Base-by-base conservation (phyloP, 805 yeast genomes). In the Starmerella bombicola region DNA sequence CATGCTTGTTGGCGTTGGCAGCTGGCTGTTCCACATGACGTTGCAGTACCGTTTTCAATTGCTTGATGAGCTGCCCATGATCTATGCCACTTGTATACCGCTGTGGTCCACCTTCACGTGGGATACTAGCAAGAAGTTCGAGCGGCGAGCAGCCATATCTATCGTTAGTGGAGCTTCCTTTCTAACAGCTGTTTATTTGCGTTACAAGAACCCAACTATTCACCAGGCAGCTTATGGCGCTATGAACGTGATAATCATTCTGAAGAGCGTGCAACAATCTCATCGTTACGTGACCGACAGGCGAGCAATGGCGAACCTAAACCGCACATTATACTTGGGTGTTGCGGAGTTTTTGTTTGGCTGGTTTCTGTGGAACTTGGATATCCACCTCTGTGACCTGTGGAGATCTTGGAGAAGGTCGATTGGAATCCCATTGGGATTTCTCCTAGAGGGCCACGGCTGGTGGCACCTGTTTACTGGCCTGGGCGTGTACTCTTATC, bases 11-110 rank as follows among this genome's bases (percentile, higher is more conserved):
- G 98, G 98, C 0, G 60, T 88, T 17, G 98, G 98, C 3, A 75
- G 84, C 16, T 91, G 96, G 88, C 63, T 85, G 47, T 91, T 91
- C 66, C 98, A 91, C 61, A 91, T 91, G 95, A 88, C 97, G 4
- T 68, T 91, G 52, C 69, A 74, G 49, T 91, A 88, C 61, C 83
- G 80, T 56, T 91, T 72, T 64, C 98, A 91, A 63, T 60, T 91
- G 48, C 68, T 91, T 59, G 98, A 91, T 63, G 98, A 91, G 60
- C 67, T 91, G 54, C 98, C 98, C 30, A 91, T 91, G 98, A 83
- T 91, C 47, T 91, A 91, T 62, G 96, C 95, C 18, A 91, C 98
- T 2, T 88, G 95, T 49, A 76, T 88, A 21, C 97, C 98, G 0
- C 77, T 84, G 46, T 83, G 93, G 93, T 70, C 78, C 32, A 76